These are phyloP conservation scores for Medicago ruthenica DNA, from an alignment of 306 rosid species.

Conservation along the genomic window DNA sequence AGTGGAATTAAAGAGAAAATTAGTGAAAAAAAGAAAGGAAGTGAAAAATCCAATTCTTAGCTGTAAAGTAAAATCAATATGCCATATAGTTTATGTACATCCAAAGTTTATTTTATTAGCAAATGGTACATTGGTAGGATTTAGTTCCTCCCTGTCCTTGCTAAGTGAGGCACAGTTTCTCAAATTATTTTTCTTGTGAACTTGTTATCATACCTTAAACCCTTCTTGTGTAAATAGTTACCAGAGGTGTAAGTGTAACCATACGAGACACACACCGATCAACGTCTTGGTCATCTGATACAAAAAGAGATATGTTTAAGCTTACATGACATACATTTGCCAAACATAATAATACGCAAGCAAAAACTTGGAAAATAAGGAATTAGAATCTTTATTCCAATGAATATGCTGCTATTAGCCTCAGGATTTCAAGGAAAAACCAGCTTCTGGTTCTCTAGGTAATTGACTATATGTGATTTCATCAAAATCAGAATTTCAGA, in stretches of 20 bases:
- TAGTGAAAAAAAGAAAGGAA: neutral
- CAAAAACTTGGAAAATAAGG: slow-evolving; percentile 13
- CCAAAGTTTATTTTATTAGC: slow-evolving; percentile 11
- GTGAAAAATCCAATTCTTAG: slow-evolving; percentile 7
- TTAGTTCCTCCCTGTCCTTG: slow-evolving; percentile 10
- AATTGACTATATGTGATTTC: neutral
- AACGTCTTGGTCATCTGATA: slow-evolving; percentile 34
- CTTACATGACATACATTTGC: neutral
- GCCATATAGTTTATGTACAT: slow-evolving; percentile 32
- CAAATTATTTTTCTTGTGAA: slow-evolving; percentile 28
- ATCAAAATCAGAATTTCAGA: neutral
- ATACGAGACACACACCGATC: neutral
- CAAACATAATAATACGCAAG: slow-evolving; percentile 22
- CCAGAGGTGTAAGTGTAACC: too few species aligned
- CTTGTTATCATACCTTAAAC: neutral
- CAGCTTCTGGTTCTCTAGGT: slow-evolving; percentile 5
- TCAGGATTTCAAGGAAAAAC: neutral
- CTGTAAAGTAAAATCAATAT: slow-evolving; percentile 15
- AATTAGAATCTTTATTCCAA: slow-evolving; percentile 23
- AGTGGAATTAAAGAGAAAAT: neutral
- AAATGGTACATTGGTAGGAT: slow-evolving; percentile 36
- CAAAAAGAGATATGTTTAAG: slow-evolving; percentile 21
- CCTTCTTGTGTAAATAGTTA: slow-evolving; percentile 36
- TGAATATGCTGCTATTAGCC: neutral
- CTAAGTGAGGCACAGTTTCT: neutral